phyloP scores from a whole-genome alignment of 805 yeast species.

The Cyberlindnera saturnus region DNA sequence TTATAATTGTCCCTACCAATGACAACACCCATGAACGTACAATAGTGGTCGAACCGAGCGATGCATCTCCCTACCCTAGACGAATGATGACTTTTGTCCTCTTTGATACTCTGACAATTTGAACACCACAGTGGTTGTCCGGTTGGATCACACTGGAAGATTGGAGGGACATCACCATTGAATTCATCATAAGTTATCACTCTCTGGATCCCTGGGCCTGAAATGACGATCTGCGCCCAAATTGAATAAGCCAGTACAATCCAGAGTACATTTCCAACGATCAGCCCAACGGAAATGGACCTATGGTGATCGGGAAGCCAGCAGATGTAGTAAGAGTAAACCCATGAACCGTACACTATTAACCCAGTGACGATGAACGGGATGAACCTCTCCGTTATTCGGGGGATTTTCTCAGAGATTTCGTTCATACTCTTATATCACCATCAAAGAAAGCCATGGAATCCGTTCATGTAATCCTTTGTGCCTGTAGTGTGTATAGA shows the following conservation, averaged over 20 bases:
- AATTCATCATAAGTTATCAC: conserved; percentile 25
- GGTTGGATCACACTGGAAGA: conserved; percentile 59
- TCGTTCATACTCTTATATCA: too few species aligned
- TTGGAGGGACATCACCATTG: conserved; percentile 34
- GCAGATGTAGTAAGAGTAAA: conserved; percentile 23
- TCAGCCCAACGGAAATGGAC: conserved; percentile 24
- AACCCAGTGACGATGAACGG: conserved; percentile 6
- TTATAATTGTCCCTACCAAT: conserved; percentile 66
- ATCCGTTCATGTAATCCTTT: too few species aligned
- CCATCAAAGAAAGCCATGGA: too few species aligned
- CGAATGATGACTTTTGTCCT: conserved; percentile 69
- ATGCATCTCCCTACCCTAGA: conserved; percentile 50
- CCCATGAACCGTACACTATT: conserved; percentile 19
- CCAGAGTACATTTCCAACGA: conserved; percentile 26
- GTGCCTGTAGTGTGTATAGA: too few species aligned
- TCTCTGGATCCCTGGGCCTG: conserved; percentile 57
- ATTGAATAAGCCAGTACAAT: conserved; percentile 22
- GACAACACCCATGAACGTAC: conserved; percentile 68
- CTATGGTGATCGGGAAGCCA: conserved; percentile 18
- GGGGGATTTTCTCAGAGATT: neutral
- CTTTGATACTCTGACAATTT: conserved; percentile 56
- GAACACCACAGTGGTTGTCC: conserved; percentile 81
- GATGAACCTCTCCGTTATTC: neutral
- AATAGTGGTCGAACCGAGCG: conserved; percentile 76
- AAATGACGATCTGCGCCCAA: conserved; percentile 40